Evolutionary conservation across 1,284 basidiomycete genomes (phyloP).

Genomic region (Omphalotus olearius): DNA sequence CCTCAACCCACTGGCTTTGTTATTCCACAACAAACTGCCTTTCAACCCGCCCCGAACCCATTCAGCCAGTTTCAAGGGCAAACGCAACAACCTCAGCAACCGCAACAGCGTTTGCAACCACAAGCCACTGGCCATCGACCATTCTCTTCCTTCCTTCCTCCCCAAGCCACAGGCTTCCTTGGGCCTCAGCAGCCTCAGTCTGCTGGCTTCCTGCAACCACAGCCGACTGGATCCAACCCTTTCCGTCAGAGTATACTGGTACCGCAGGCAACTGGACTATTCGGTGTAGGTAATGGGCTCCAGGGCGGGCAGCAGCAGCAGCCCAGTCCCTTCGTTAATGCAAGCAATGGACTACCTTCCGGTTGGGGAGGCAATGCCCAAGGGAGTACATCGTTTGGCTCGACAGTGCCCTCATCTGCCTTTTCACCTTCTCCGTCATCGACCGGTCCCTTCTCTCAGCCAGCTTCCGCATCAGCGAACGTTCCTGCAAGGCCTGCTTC

Average conservation of each 20-base stretch:
- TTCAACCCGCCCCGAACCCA: conserved; percentile 40
- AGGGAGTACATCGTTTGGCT: conserved; percentile 10
- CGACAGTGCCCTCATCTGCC: conserved; percentile 13
- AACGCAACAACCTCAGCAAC: conserved; percentile 19
- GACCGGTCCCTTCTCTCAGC: conserved; percentile 14
- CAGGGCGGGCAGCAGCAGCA: conserved; percentile 15
- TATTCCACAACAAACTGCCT: conserved; percentile 37
- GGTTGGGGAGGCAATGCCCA: conserved; percentile 3
- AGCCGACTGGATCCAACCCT: conserved; percentile 71
- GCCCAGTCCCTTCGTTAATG: conserved; percentile 3
- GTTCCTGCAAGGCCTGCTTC: conserved; percentile 61
- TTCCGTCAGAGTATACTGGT: conserved; percentile 66
- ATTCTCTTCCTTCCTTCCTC: conserved; percentile 49
- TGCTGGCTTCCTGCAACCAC: conserved; percentile 42
- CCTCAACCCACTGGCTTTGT: conserved; percentile 62
- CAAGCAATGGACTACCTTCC: conserved; percentile 12
- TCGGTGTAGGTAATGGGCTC: conserved; percentile 22
- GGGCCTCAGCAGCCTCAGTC: conserved; percentile 19
- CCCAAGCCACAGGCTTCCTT: conserved; percentile 37
- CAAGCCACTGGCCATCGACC: conserved; percentile 48
- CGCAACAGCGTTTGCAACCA: conserved; percentile 25
- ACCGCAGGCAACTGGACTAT: conserved; percentile 64
- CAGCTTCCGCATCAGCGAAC: conserved; percentile 12
- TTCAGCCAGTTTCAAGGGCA: conserved; percentile 29
- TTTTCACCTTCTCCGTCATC: conserved; percentile 18